phyloP scores from a whole-genome alignment of 2,329 filamentous ascomycete genomes.

The Chalaropsis thielavioides region DNA sequence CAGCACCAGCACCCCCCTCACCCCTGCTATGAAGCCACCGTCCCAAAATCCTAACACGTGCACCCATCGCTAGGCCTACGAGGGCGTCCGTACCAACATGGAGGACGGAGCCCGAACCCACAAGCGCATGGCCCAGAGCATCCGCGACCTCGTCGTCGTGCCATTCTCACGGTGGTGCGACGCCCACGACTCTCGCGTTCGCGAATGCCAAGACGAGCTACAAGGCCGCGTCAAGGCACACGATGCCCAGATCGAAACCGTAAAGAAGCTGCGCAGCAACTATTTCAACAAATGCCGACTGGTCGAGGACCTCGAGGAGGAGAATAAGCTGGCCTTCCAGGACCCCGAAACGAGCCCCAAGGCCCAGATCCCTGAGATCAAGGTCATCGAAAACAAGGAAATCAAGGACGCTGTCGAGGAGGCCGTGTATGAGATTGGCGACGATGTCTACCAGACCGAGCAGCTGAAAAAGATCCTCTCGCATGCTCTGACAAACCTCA shows the following conservation, averaged over 20 bases:
- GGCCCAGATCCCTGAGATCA: slow-evolving; percentile 66
- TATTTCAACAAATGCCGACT: slow-evolving; percentile 99
- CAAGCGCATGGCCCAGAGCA: slow-evolving; percentile 90
- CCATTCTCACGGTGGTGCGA: slow-evolving; percentile 96
- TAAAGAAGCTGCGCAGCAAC: slow-evolving; percentile 84
- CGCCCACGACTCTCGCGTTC: slow-evolving; percentile 76
- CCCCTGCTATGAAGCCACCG: not conserved
- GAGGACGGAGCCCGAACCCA: slow-evolving; percentile 78
- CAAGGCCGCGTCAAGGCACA: slow-evolving; percentile 83
- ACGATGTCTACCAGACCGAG: slow-evolving; percentile 70
- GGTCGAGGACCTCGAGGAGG: slow-evolving; percentile 92
- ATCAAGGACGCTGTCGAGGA: slow-evolving; percentile 57
- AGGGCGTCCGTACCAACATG: slow-evolving; percentile 87
- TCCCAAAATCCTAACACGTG: not conserved
- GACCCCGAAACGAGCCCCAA: slow-evolving; percentile 61
- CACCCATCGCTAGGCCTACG: slow-evolving; percentile 54
- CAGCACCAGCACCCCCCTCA: not conserved
- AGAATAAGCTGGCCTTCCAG: slow-evolving; percentile 96
- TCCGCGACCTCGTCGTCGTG: slow-evolving; percentile 85
- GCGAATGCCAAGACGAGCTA: slow-evolving; percentile 88
- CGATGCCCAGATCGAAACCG: slow-evolving; percentile 75
- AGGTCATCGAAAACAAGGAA: slow-evolving; percentile 57
- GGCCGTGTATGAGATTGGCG: slow-evolving; percentile 77
- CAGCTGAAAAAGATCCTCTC: slow-evolving; percentile 80
- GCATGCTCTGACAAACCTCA: slow-evolving; percentile 76